Percentiles rank a stretch among this genome's conserved stretches.
Evolutionary conservation across 768 basidiomycete genomes (phyloP).

Genomic region (Zangia roseola): DNA sequence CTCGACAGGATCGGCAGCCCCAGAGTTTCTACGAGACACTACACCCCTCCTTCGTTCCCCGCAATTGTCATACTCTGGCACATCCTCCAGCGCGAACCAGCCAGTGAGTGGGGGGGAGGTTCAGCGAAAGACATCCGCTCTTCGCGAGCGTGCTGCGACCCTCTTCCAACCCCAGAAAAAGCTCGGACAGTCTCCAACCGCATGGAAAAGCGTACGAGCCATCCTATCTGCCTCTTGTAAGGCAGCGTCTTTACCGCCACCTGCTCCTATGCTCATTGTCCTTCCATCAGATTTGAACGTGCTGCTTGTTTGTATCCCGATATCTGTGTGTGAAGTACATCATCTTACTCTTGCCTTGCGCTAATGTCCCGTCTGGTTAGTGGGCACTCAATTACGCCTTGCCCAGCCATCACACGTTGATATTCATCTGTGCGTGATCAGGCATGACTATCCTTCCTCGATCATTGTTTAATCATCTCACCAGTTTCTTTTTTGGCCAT

Average conservation of each 20-base stretch:
- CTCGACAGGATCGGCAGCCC: conserved; percentile 1
- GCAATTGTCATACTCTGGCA: background rate
- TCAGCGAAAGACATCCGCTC: conserved; percentile 3
- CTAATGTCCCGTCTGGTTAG: conserved; percentile 34
- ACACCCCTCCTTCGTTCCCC: conserved; percentile 4
- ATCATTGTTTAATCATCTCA: background rate
- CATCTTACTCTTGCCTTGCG: background rate
- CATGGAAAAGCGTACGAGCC: conserved; percentile 47
- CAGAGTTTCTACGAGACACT: conserved; percentile 4
- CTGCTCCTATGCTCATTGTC: conserved; percentile 1
- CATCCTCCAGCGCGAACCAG: conserved; percentile 14
- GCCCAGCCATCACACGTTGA: conserved; percentile 50
- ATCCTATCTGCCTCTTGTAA: conserved; percentile 60
- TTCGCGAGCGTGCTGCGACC: conserved; percentile 22
- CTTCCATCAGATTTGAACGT: conserved; percentile 58
- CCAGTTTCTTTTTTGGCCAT: conserved; percentile 79
- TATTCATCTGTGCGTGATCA: conserved; percentile 66
- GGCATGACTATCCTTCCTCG: background rate
- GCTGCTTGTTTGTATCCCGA: conserved; percentile 66
- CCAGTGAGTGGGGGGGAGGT: background rate
- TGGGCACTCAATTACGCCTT: conserved; percentile 71
- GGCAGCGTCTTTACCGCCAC: conserved; percentile 8
- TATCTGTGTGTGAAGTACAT: conserved; percentile 47
- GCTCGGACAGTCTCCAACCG: conserved; percentile 42
- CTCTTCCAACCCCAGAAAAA: conserved; percentile 39